phyloP scores from a whole-genome alignment of 176 grass and related monocot genomes.

The Juncus inflexus region DNA sequence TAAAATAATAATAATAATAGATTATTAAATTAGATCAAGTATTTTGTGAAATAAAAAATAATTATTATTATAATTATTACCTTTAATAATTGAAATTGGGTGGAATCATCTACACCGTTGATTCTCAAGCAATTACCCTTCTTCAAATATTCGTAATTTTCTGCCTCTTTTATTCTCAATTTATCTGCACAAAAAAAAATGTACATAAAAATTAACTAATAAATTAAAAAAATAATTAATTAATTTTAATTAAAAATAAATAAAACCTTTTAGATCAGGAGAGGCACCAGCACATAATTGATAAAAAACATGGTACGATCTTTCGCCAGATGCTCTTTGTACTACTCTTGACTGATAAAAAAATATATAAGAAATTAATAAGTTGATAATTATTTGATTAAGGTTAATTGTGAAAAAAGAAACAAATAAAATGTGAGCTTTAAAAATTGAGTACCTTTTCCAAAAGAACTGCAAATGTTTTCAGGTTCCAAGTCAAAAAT shows the following conservation, averaged over 20 bases:
- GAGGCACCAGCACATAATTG: slow-evolving; percentile 86
- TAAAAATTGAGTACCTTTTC: slow-evolving; percentile 58
- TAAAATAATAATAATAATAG: slow-evolving; percentile 6
- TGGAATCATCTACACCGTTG: slow-evolving; percentile 75
- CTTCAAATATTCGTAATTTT: slow-evolving; percentile 83
- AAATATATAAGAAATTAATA: slow-evolving; percentile 4
- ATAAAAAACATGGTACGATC: slow-evolving; percentile 98
- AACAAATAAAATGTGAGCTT: background rate
- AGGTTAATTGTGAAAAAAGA: background rate
- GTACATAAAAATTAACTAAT: background rate
- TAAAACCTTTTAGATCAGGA: slow-evolving; percentile 47
- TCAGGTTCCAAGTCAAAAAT: slow-evolving; percentile 21
- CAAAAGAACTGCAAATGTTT: slow-evolving; percentile 56
- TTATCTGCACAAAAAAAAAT: slow-evolving; percentile 59
- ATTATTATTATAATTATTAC: slow-evolving; percentile 46
- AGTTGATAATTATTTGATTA: background rate
- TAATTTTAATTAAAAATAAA: slow-evolving; percentile 15
- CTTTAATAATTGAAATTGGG: slow-evolving; percentile 56
- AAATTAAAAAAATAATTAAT: background rate
- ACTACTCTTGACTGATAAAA: slow-evolving; percentile 83
- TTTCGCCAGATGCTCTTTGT: slow-evolving; percentile 62
- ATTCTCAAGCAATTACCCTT: slow-evolving; percentile 85
- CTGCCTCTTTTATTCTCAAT: slow-evolving; percentile 64
- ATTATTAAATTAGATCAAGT: slow-evolving; percentile 28
- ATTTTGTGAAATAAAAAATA: slow-evolving; percentile 43